Conservation (phyloP, 2,329 filamentous ascomycete genomes). For the Apiospora aurea region DNA sequence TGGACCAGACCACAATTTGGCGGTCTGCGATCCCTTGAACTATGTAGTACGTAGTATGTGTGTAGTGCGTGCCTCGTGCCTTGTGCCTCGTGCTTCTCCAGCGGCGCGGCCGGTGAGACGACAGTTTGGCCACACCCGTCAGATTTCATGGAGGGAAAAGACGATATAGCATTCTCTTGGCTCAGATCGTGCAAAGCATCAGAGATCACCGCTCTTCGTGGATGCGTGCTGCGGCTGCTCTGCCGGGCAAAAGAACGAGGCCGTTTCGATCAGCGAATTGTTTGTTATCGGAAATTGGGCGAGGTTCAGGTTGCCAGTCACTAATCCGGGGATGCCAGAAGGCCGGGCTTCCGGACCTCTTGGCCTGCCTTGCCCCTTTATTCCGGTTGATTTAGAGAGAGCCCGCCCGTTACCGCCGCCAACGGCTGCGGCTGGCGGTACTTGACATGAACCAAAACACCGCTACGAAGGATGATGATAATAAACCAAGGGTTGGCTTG, state of each 20-base stretch:
- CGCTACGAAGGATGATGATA: neutral
- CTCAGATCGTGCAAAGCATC: neutral
- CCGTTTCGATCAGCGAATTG: neutral
- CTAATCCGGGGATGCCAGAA: neutral
- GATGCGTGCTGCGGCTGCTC: neutral
- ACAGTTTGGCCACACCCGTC: neutral
- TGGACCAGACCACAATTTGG: constrained; percentile 1
- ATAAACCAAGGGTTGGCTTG: neutral
- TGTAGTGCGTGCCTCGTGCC: neutral
- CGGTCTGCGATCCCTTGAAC: constrained; percentile 2
- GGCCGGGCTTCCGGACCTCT: neutral
- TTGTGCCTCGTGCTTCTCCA: neutral
- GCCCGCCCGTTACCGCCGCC: constrained; percentile 6
- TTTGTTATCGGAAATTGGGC: neutral
- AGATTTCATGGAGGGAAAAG: constrained; percentile 14
- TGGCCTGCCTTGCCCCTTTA: neutral
- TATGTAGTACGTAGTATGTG: neutral
- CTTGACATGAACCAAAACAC: neutral
- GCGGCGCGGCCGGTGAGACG: constrained; percentile 7
- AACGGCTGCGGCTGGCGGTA: neutral
- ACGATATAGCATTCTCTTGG: constrained; percentile 13
- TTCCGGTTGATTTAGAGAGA: neutral
- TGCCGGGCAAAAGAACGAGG: neutral
- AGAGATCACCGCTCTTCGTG: neutral
- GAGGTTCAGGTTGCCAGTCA: neutral